Evolutionary conservation across 306 rosid species (phyloP), one percentile per base, ranked within the genome.

Genomic region (Ochetophila trinervis): DNA sequence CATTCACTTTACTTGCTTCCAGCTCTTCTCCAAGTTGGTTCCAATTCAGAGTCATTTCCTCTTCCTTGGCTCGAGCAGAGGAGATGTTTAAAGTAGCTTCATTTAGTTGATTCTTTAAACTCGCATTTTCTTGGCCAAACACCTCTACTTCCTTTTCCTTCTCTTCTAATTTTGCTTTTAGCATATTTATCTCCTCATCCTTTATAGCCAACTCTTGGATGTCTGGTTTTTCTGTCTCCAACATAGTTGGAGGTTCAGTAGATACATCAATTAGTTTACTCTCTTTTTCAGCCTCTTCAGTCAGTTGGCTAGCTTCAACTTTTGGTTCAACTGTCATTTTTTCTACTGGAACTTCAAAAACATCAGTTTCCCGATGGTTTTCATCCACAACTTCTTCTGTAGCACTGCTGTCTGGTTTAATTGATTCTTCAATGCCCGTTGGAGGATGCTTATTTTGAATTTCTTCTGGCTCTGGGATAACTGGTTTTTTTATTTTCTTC

Each of bases 301-400:
- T 72, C 53, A 69, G 66, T 65, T 77, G 67, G 51, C n/a, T 48
- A 64, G 77, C 53, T 27, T 81, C 84, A 37, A 56, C 44, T 59
- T 34, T 51, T 2, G 77, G 59, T 66, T 60, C 79, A 56, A 74
- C 57, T 62, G 72, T 63, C 54, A 59, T 51, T 73, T 85, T 79
- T 55, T 85, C 89, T 5, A 87, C 72, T 1, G 85, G 94, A 65
- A 89, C 94, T 85, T 87, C 89, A 47, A 85, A 89, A 58, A 89
- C 94, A 64, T 89, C 96, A 61, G 96, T 89, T 80, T 85, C 96
- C 57, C 57, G 56, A 48, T 76, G 82, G 60, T 62, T 79, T 17
- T 83, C 87, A 60, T 75, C 82, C 5, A 16, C 71, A 52, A 45
- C 32, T 52, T 66, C 68, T 65, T 81, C 80, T 66, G 54, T 53